Evolutionary conservation across 768 basidiomycete genomes (phyloP).

Genomic region (Coprinopsis marcescibilis): DNA sequence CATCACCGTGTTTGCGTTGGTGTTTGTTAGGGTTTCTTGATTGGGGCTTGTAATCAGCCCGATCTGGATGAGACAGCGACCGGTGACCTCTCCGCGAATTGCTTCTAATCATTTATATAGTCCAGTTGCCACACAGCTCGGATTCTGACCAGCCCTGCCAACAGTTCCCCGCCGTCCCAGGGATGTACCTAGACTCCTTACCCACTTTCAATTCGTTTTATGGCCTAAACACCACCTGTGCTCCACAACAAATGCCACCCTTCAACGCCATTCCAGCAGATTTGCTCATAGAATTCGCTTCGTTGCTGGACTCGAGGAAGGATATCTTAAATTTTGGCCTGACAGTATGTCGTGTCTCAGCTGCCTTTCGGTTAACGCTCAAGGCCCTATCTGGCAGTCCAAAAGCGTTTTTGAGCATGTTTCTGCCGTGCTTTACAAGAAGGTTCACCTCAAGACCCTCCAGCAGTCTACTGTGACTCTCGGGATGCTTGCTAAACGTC

Average conservation of each 20-base stretch:
- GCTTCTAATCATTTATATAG: too few relatives aligned
- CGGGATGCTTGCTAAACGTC: constrained; percentile 50
- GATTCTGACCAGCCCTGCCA: too few relatives aligned
- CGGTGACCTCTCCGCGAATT: background rate
- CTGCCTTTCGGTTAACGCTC: too few relatives aligned
- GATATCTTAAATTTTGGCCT: constrained; percentile 58
- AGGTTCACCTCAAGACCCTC: constrained; percentile 46
- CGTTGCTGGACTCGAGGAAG: constrained; percentile 41
- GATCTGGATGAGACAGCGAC: background rate
- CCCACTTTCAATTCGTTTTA: background rate
- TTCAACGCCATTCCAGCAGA: constrained; percentile 42
- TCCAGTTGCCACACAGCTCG: too few relatives aligned
- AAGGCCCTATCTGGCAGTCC: constrained; percentile 35
- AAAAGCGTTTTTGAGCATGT: constrained; percentile 44
- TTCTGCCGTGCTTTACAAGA: constrained; percentile 54
- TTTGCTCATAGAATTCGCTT: constrained; percentile 61
- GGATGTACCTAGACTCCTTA: background rate
- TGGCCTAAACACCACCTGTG: background rate
- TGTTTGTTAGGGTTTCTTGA: too few relatives aligned
- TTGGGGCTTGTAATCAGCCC: too few relatives aligned
- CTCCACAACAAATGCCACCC: constrained; percentile 8
- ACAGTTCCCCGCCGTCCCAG: background rate
- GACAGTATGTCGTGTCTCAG: constrained; percentile 38
- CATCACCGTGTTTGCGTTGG: too few relatives aligned
- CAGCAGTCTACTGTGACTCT: constrained; percentile 63